These are phyloP conservation scores for Penicillium psychrosexuale DNA, from an alignment of 2,329 filamentous ascomycete genomes.

Conservation along the genomic window DNA sequence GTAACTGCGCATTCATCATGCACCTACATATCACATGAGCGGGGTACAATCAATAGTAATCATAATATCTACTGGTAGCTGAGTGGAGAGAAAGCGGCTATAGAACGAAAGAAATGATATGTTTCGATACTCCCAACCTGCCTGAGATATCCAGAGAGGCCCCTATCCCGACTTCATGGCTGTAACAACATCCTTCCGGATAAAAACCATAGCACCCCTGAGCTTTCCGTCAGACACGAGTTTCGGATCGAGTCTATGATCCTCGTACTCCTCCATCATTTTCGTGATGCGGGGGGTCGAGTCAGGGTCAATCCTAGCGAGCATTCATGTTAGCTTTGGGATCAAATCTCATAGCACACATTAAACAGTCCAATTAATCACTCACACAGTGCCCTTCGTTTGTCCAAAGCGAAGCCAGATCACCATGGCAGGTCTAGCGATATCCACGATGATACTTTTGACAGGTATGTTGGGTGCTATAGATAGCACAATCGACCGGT, in stretches of 20 bases:
- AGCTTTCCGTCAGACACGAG: background rate
- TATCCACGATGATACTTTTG: conserved; percentile 41
- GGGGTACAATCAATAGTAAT: background rate
- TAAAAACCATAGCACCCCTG: background rate
- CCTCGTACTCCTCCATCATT: conserved; percentile 22
- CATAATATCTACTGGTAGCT: too few relatives aligned
- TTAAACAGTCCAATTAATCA: background rate
- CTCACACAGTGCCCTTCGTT: background rate
- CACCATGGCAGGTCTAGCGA: conserved; percentile 35
- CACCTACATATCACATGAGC: background rate
- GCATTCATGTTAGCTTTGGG: background rate
- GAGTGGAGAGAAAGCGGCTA: background rate
- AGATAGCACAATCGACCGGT: conserved; percentile 39
- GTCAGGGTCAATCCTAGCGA: conserved; percentile 22
- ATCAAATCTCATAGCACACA: background rate
- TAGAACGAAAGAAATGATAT: background rate
- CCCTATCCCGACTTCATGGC: too few relatives aligned
- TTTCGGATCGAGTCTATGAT: background rate
- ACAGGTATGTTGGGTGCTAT: conserved; percentile 33
- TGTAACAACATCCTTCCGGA: background rate
- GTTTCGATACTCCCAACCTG: background rate
- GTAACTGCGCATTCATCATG: background rate
- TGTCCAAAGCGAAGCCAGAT: conserved; percentile 26
- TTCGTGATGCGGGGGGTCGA: conserved; percentile 14
- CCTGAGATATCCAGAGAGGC: background rate